Evolutionary conservation across 2,329 filamentous ascomycete species (phyloP).

Genomic region (Trichothecium sympodiale): DNA sequence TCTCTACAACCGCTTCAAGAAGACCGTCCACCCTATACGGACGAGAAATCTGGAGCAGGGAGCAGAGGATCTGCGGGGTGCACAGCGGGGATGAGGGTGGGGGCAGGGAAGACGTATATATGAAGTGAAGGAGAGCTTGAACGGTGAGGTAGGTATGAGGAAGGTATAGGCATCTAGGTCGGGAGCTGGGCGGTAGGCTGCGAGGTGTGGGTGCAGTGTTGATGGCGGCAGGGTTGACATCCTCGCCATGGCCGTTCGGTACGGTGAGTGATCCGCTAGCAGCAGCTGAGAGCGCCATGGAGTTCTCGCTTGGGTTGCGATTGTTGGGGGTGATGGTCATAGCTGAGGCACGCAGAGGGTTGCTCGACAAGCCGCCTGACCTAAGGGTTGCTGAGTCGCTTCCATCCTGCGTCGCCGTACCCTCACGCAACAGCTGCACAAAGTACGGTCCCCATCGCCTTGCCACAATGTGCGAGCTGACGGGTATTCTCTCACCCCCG

Average conservation of each 20-base stretch:
- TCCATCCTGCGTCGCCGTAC: conserved; percentile 58
- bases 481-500: conserved; percentile 80
- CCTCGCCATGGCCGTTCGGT: conserved; percentile 23
- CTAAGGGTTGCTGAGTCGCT: conserved; percentile 67
- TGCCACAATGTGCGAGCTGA: conserved; percentile 82
- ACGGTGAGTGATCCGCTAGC: conserved; percentile 7
- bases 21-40: conserved; percentile 91
- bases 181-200: conserved; percentile 47
- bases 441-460: conserved; percentile 94
- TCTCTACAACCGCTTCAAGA: conserved; percentile 83
- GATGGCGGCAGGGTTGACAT: conserved; percentile 27
- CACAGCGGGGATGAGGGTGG: conserved; percentile 66
- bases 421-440: conserved; percentile 79
- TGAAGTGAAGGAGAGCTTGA: conserved; percentile 79
- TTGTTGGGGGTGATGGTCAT: conserved; percentile 71
- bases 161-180: conserved; percentile 81
- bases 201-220: conserved; percentile 47
- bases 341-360: conserved; percentile 62
- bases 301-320: conserved; percentile 36
- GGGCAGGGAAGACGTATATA: conserved; percentile 87
- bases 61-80: conserved; percentile 92
- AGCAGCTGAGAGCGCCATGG: conserved; percentile 23
- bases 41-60: conserved; percentile 81
- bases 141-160: conserved; percentile 86
- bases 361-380: conserved; percentile 41